These are phyloP conservation scores for Rubia tinctorum DNA, from an alignment of 305 asterid genomes.

Conservation along the genomic window DNA sequence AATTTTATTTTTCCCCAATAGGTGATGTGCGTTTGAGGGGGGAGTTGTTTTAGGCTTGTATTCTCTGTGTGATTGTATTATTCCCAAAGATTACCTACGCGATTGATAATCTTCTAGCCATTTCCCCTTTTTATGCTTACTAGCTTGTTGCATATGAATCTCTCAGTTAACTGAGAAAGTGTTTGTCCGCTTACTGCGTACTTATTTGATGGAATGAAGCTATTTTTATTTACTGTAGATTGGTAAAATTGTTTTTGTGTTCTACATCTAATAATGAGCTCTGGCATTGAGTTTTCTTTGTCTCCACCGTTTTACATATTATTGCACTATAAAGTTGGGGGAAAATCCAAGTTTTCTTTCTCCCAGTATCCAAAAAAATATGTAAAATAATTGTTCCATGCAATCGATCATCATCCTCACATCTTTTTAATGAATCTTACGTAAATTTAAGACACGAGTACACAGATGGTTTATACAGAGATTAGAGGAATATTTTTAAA, in stretches of 20 bases:
- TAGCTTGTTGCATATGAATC: slow-evolving; percentile 1
- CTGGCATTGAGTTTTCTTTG: background rate
- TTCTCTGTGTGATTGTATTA: background rate
- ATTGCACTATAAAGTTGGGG: too few species aligned
- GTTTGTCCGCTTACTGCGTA: background rate
- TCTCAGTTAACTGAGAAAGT: background rate
- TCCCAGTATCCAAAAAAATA: too few species aligned
- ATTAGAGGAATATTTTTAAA: too few species aligned
- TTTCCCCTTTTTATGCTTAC: background rate
- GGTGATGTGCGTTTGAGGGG: background rate
- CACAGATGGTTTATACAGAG: too few species aligned
- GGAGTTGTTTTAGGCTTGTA: slow-evolving; percentile 2
- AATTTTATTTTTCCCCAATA: background rate
- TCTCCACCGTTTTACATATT: too few species aligned
- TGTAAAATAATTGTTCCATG: too few species aligned
- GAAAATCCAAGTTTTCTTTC: too few species aligned
- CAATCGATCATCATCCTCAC: too few species aligned
- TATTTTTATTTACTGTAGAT: background rate
- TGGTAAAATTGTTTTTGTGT: background rate
- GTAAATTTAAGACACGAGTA: too few species aligned
- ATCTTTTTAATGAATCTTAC: too few species aligned
- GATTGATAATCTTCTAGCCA: background rate
- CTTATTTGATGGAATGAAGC: background rate
- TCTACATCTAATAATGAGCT: background rate
- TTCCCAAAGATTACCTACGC: background rate